phyloP scores from a whole-genome alignment of 441 rosid genomes.

The Erodium trifolium region DNA sequence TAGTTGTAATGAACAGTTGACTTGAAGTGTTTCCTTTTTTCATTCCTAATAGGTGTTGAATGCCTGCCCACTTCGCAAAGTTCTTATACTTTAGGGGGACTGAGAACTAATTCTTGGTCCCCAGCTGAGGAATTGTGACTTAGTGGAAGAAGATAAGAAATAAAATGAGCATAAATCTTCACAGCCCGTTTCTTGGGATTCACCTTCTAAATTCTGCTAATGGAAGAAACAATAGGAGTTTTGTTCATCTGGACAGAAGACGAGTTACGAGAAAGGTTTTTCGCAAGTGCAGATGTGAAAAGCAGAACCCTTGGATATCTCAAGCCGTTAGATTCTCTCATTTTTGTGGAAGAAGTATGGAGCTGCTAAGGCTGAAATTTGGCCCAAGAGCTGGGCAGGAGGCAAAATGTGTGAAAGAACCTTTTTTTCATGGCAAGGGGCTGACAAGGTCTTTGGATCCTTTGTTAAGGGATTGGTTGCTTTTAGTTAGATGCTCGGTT shows the following conservation, averaged over 20 bases:
- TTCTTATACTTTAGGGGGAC: slow-evolving; percentile 35
- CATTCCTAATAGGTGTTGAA: slow-evolving; percentile 15
- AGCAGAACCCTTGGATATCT: slow-evolving; percentile 61
- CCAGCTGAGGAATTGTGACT: slow-evolving; percentile 41
- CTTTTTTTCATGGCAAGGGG: slow-evolving; percentile 50
- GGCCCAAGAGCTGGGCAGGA: slow-evolving; percentile 49
- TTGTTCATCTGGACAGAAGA: slow-evolving; percentile 23
- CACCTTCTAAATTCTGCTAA: slow-evolving; percentile 27
- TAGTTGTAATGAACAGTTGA: not conserved
- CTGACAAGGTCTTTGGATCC: slow-evolving; percentile 60
- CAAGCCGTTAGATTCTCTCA: slow-evolving; percentile 53
- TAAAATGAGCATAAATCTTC: slow-evolving; percentile 50
- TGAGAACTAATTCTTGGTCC: slow-evolving; percentile 69
- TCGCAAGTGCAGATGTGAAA: slow-evolving; percentile 36
- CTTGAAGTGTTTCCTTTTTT: slow-evolving; percentile 9
- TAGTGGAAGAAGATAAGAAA: slow-evolving; percentile 15
- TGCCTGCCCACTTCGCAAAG: slow-evolving; percentile 1
- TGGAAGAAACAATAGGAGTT: slow-evolving; percentile 21
- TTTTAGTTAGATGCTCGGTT: slow-evolving; percentile 72
- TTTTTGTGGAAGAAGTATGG: slow-evolving; percentile 61
- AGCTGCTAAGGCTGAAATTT: slow-evolving; percentile 50
- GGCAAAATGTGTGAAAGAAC: slow-evolving; percentile 56
- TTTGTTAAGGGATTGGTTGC: slow-evolving; percentile 52
- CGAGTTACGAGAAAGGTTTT: slow-evolving; percentile 26
- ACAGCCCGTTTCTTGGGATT: slow-evolving; percentile 46